phyloP scores from a whole-genome alignment of 2,329 filamentous ascomycete genomes.

The Diaporthe ilicicola region DNA sequence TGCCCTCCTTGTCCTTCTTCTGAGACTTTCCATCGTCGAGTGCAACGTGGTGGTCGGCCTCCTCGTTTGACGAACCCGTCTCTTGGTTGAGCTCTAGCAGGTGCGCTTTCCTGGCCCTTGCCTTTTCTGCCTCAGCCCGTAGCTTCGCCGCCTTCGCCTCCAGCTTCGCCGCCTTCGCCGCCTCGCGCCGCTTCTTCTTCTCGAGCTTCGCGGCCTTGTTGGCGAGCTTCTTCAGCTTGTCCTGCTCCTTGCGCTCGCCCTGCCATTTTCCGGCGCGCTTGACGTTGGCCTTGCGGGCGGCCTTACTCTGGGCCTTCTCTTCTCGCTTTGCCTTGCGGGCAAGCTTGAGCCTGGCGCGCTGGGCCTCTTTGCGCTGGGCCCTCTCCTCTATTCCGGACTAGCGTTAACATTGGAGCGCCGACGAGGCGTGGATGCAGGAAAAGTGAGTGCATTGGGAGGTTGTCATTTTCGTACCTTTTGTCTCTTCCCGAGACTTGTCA shows the following conservation, averaged over 20 bases:
- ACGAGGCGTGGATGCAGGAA: no score
- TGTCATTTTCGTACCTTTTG: neutral
- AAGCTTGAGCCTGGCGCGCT: slow-evolving; percentile 43
- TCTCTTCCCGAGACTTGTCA: neutral
- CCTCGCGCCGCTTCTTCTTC: slow-evolving; percentile 22
- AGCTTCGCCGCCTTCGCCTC: neutral
- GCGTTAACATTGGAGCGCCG: neutral
- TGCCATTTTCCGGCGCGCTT: slow-evolving; percentile 29
- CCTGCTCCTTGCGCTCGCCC: slow-evolving; percentile 25
- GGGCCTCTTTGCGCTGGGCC: slow-evolving; percentile 39
- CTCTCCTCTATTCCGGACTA: slow-evolving; percentile 40
- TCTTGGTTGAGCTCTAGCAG: slow-evolving; percentile 1
- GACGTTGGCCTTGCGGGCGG: slow-evolving; percentile 38
- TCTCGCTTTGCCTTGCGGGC: slow-evolving; percentile 47
- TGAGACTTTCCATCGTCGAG: slow-evolving; percentile 33
- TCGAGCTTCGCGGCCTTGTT: slow-evolving; percentile 27
- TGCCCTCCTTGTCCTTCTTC: slow-evolving; percentile 34
- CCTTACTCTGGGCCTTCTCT: slow-evolving; percentile 48
- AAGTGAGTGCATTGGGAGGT: neutral
- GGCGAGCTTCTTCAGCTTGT: slow-evolving; percentile 30
- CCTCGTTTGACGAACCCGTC: neutral
- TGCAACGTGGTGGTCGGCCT: neutral
- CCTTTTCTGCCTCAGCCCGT: slow-evolving; percentile 13
- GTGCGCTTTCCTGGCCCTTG: slow-evolving; percentile 2
- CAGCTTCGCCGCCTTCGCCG: slow-evolving; percentile 25